These are phyloP conservation scores for Skeletonema grethae DNA, from an alignment of 108 stramenopile genomes.

Conservation along the genomic window DNA sequence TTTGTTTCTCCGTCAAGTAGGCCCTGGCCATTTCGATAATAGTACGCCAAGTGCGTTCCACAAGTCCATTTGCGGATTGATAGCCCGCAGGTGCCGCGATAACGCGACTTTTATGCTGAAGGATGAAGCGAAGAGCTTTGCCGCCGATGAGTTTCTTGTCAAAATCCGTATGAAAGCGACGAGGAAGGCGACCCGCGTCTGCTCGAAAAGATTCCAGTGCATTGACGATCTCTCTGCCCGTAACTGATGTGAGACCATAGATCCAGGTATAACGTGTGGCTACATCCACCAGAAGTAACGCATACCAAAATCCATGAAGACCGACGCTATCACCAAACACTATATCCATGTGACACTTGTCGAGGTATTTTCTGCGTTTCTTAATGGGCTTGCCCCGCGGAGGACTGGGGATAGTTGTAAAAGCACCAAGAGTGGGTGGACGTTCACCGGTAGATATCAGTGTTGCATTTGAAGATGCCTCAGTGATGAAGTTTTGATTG, in stretches of 20 bases:
- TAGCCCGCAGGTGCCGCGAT: constrained; percentile 21
- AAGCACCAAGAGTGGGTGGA: constrained; percentile 9
- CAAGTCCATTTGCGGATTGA: constrained; percentile 28
- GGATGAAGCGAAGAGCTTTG: constrained; percentile 3
- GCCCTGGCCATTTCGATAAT: constrained; percentile 12
- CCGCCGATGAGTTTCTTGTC: constrained; percentile 25
- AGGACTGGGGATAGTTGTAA: constrained; percentile 14
- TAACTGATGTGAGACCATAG: constrained; percentile 8
- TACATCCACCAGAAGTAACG: constrained; percentile 14
- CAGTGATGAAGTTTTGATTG: constrained; percentile 7
- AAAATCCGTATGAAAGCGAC: constrained; percentile 20
- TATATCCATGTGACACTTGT: constrained; percentile 22
- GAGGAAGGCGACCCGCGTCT: constrained; percentile 5
- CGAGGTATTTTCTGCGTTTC: background rate
- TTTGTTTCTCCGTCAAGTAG: constrained; percentile 30
- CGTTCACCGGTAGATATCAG: constrained; percentile 9
- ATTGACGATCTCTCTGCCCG: background rate
- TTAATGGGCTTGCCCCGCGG: background rate
- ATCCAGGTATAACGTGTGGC: constrained; percentile 20
- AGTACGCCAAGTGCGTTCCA: constrained; percentile 23
- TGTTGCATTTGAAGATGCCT: constrained; percentile 7
- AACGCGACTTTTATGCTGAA: background rate
- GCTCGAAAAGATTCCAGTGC: constrained; percentile 4
- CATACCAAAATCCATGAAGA: constrained; percentile 20
- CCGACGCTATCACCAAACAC: constrained; percentile 24